Evolutionary conservation across 1,139 yeast species (phyloP).

Genomic region (Suzukiozyma palmioleophila): DNA sequence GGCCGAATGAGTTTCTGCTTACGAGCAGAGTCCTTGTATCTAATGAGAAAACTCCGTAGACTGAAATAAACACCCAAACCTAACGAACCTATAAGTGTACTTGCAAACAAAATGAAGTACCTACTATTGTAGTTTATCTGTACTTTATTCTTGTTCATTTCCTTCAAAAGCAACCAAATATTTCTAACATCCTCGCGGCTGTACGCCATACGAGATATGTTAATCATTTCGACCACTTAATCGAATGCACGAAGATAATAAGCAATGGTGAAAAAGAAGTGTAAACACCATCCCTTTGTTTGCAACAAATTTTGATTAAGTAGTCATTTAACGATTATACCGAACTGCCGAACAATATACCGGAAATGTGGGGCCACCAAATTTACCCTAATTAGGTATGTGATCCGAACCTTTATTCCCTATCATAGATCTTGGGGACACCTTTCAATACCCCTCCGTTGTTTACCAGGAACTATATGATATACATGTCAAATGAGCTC

Average conservation of each 20-base stretch:
- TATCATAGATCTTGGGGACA: too few relatives aligned
- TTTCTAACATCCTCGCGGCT: slow-evolving; percentile 32
- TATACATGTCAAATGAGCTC: too few relatives aligned
- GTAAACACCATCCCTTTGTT: too few relatives aligned
- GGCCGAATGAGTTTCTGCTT: slow-evolving; percentile 31
- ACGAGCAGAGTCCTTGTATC: slow-evolving; percentile 28
- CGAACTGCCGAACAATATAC: neutral
- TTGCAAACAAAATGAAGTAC: slow-evolving; percentile 41
- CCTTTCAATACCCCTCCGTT: too few relatives aligned
- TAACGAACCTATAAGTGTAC: slow-evolving; percentile 39
- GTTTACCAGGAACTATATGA: too few relatives aligned
- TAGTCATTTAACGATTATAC: neutral
- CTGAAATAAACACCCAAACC: slow-evolving; percentile 40
- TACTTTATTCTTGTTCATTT: slow-evolving; percentile 36
- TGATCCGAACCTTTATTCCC: too few relatives aligned
- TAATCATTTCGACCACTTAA: slow-evolving; percentile 22
- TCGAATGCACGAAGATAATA: too few relatives aligned
- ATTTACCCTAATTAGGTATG: neutral
- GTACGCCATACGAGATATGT: slow-evolving; percentile 32
- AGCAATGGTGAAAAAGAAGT: too few relatives aligned
- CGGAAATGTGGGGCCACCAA: neutral
- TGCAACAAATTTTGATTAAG: too few relatives aligned
- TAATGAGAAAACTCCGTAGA: slow-evolving; percentile 26
- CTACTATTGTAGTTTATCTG: slow-evolving; percentile 41
- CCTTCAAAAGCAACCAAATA: slow-evolving; percentile 32